Evolutionary conservation across 805 yeast species (phyloP), one percentile per base, ranked within the genome.

Genomic region (Kodamaea kakaduensis): DNA sequence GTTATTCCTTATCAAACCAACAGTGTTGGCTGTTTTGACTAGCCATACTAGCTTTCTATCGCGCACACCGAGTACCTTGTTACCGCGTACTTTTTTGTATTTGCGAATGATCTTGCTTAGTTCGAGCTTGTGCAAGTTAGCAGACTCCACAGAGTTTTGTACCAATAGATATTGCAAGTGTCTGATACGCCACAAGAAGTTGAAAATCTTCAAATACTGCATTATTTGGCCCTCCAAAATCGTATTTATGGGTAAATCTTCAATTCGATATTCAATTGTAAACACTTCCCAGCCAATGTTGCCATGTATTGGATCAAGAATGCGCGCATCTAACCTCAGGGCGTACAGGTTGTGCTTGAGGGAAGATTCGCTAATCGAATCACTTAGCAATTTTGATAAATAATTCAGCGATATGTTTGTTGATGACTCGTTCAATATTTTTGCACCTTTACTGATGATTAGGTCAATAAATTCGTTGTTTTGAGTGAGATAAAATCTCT

Each of bases 271-370:
- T 51, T 88, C 97, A 23, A 89, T 61, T 0, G 96, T 86, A 54
- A 90, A 89, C 2, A 84, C 87, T 52, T 89, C 95, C 96, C 96
- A 89, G 1, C 96, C 96, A 33, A 77, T 59, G 18, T 78, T 75
- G 0, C 86, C 71, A 46, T 81, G 85, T 3, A 80, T 80, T 32
- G 82, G 60, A 40, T 83, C 87, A 32, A 89, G 65, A 15, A 89
- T 69, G 29, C 96, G 67, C 0, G 96, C 96, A 64, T 93, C 97
- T 9, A 90, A 53, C 33, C 84, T 59, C 28, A 71, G 61, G 9
- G 75, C 53, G 7, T 75, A 67, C 12, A 62, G 34, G 30, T 51
- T 56, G 50, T 61, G 62, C 36, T 67, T 59, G 2, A 78, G 47
- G 1, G 82, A 71, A 0, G 87, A 74, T 15, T 61, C 58, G 5